Base-by-base conservation (phyloP, 2,329 filamentous ascomycete genomes). In the Aaosphaeria arxii region DNA sequence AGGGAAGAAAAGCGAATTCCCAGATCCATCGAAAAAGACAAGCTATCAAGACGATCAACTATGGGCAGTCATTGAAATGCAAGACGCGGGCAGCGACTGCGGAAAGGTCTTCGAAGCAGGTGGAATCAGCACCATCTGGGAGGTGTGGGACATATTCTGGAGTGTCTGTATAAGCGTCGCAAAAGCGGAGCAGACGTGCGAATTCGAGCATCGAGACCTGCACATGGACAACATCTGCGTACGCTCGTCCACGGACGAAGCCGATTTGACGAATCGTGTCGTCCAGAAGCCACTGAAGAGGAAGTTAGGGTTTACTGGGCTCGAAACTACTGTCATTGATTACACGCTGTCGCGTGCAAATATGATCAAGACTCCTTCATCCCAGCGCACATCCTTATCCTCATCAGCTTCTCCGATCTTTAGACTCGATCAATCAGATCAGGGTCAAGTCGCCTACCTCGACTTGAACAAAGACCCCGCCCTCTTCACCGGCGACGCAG, bases 161-260 rank as follows among this genome's bases (percentile, higher is more conserved):
- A 79, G 81, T 11, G 80, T 84, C n/a, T 78, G 79, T 6, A 72
- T 84, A 56, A 78, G 81, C 2, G 67, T 86, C 7, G 82, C 79
- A 11, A 79, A 82, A 49, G 84, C 80, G 7, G 84, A 87, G 62
- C 76, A 80, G 57, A 76, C 75, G 46, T 77, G 79, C 5, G 67
- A 75, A 44, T 87, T 86, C 57, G 84, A 87, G 72, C 84, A 87
- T 62, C 78, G 84, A 17, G 84, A 87, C 65, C 67, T 87, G 4
- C 84, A 87, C 64, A 71, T 84, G 33, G 83, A 83, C n/a, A 87
- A 87, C 56, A 78, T 87, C 13, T 86, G 84, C 59, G 77, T 85
- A 41, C 55, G 60, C 6, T 64, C 63, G 5, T 58, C 56, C 13
- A 51, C 54, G 6, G 36, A 49, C 11, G 50, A 50, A 9, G 51